Evolutionary conservation across 2,329 filamentous ascomycete genomes (phyloP).

Genomic region (Pseudocercospora ulei): DNA sequence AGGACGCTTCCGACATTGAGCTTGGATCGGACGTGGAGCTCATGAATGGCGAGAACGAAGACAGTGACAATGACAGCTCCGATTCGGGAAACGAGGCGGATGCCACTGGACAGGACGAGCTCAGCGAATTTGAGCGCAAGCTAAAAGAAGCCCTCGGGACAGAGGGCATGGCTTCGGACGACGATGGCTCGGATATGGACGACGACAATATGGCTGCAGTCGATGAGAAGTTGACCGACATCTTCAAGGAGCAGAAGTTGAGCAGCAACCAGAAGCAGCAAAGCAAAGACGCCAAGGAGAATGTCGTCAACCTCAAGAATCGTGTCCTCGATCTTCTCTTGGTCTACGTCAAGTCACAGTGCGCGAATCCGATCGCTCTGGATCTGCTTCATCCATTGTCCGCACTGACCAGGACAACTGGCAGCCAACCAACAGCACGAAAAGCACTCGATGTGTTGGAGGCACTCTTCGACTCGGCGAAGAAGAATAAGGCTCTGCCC

Average conservation of each 20-base stretch:
- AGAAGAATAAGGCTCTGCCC: conserved; percentile 40
- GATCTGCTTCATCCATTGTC: conserved; percentile 65
- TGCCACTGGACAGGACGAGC: conserved; percentile 42
- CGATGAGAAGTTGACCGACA: conserved; percentile 70
- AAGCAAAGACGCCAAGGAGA: conserved; percentile 76
- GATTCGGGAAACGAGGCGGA: conserved; percentile 23
- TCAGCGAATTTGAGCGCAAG: conserved; percentile 60
- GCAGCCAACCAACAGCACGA: conserved; percentile 62
- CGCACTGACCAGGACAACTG: conserved; percentile 65
- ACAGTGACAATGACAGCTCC: conserved; percentile 16
- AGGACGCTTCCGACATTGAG: conserved; percentile 30
- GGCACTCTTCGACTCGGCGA: conserved; percentile 58
- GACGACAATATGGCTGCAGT: conserved; percentile 92
- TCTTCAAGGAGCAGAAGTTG: conserved; percentile 68
- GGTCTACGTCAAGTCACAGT: conserved; percentile 73
- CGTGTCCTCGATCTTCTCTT: conserved; percentile 79
- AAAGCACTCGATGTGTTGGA: conserved; percentile 65
- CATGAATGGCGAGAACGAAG: conserved; percentile 26
- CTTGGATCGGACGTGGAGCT: conserved; percentile 26
- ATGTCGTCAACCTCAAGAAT: conserved; percentile 88
- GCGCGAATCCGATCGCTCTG: conserved; percentile 57
- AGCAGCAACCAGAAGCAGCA: conserved; percentile 63
- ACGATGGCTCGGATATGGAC: conserved; percentile 70
- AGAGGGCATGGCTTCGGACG: conserved; percentile 49
- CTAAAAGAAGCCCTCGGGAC: conserved; percentile 70